phyloP scores from a whole-genome alignment of 164 flowering plant genomes.

The Vitis rupestris region DNA sequence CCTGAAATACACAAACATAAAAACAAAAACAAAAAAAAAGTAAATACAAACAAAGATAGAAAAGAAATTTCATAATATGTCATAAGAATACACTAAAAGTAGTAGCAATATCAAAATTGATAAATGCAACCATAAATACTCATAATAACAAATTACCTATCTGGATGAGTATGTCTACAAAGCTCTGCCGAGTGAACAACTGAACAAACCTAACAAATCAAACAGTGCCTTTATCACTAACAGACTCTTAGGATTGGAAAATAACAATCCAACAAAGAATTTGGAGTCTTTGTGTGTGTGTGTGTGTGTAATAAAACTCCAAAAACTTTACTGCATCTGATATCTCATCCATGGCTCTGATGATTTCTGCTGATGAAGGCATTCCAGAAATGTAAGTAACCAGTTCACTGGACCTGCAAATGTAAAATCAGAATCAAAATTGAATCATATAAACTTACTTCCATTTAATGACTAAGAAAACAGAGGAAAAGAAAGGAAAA shows the following conservation, averaged over 20 bases:
- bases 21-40: neutral
- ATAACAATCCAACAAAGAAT: neutral
- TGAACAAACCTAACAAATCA: conserved; percentile 65
- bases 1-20: conserved; percentile 32
- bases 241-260: neutral
- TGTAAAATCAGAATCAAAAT: neutral
- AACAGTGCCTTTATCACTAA: neutral
- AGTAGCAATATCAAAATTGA: neutral
- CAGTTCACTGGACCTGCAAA: conserved; percentile 73
- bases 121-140: neutral
- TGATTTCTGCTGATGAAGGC: conserved; percentile 68
- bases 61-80: too few relatives aligned
- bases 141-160: conserved; percentile 46
- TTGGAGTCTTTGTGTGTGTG: too few relatives aligned
- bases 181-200: conserved; percentile 92
- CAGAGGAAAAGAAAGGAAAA: too few relatives aligned
- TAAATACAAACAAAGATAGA: neutral
- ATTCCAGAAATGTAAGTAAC: conserved; percentile 49
- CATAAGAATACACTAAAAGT: too few relatives aligned
- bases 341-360: conserved; percentile 87
- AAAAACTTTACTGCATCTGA: conserved; percentile 63
- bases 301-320: too few relatives aligned
- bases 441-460: neutral
- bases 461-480: too few relatives aligned
- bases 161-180: conserved; percentile 94